These are phyloP conservation scores for Nakaseomyces delphensis DNA, from an alignment of 1,139 yeast species.

Conservation along the genomic window DNA sequence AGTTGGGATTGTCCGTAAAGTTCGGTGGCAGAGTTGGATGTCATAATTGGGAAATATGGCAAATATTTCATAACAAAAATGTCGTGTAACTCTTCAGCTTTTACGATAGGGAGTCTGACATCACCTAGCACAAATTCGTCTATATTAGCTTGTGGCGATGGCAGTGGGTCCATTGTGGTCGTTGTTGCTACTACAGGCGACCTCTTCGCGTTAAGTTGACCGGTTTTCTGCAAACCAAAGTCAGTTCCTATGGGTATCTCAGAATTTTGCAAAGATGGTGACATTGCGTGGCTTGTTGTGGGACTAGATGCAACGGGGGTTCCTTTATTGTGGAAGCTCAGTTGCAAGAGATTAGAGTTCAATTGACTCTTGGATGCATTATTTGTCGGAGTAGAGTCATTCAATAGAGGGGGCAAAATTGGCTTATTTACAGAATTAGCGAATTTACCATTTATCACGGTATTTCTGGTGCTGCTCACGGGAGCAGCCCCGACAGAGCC, in stretches of 20 bases:
- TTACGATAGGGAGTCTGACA: conserved; percentile 52
- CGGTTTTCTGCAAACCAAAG: not conserved
- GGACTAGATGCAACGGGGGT: conserved; percentile 9
- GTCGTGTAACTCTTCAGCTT: conserved; percentile 66
- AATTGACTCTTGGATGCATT: conserved; percentile 10
- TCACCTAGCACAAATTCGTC: conserved; percentile 67
- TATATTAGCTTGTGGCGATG: conserved; percentile 32
- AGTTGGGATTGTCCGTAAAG: conserved; percentile 76
- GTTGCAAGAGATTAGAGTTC: not conserved
- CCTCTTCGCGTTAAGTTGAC: conserved; percentile 6
- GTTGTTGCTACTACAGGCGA: conserved; percentile 25
- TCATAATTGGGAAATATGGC: conserved; percentile 73
- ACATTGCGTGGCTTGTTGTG: conserved; percentile 6
- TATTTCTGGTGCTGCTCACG: conserved; percentile 15
- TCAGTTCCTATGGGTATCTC: not conserved
- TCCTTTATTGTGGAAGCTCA: not conserved
- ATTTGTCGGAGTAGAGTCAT: conserved; percentile 8
- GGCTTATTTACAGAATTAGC: conserved; percentile 22
- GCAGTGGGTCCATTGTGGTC: conserved; percentile 26
- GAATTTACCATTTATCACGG: not conserved
- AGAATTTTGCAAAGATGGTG: not conserved
- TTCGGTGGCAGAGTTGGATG: conserved; percentile 64
- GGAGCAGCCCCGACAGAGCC: conserved; percentile 31
- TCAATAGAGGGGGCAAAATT: conserved; percentile 29
- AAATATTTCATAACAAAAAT: conserved; percentile 58